These are phyloP conservation scores for Eimeria falciformis DNA, from an alignment of 169 alveolate genomes.

Conservation along the genomic window DNA sequence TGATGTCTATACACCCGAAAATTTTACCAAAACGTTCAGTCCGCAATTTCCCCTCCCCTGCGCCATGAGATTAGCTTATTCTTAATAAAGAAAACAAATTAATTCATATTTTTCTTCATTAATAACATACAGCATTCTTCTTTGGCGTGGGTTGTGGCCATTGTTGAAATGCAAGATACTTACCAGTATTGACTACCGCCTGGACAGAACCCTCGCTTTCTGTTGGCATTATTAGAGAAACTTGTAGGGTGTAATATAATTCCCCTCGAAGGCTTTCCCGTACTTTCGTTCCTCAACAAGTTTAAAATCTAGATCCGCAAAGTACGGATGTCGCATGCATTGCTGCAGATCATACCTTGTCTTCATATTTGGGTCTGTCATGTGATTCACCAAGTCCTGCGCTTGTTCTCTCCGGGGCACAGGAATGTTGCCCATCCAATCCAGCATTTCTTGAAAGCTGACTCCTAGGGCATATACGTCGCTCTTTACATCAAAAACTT, in stretches of 20 bases:
- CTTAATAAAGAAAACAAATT: too few relatives aligned
- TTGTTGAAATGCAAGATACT: too few relatives aligned
- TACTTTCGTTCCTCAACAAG: constrained; percentile 34
- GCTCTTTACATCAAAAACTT: constrained; percentile 39
- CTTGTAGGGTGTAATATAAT: constrained; percentile 60
- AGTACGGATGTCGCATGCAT: constrained; percentile 67
- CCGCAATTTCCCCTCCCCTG: too few relatives aligned
- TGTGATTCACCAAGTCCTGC: constrained; percentile 20
- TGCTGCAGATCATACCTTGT: constrained; percentile 38
- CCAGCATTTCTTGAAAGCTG: constrained; percentile 40
- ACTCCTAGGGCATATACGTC: constrained; percentile 72
- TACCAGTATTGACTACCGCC: too few relatives aligned
- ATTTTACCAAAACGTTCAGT: too few relatives aligned
- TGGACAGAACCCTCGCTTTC: too few relatives aligned
- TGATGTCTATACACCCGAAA: too few relatives aligned
- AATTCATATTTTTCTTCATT: too few relatives aligned
- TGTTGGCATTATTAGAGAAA: not conserved
- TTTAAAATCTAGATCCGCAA: constrained; percentile 30
- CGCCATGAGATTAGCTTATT: too few relatives aligned
- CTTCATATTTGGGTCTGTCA: constrained; percentile 41
- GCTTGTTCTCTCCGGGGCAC: constrained; percentile 31
- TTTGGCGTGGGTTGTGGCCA: too few relatives aligned
- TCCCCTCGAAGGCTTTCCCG: constrained; percentile 63
- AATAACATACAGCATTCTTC: too few relatives aligned
- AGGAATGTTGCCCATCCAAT: not conserved